phyloP scores from a whole-genome alignment of 257 asterid genomes.

The Cruciata laevipes region DNA sequence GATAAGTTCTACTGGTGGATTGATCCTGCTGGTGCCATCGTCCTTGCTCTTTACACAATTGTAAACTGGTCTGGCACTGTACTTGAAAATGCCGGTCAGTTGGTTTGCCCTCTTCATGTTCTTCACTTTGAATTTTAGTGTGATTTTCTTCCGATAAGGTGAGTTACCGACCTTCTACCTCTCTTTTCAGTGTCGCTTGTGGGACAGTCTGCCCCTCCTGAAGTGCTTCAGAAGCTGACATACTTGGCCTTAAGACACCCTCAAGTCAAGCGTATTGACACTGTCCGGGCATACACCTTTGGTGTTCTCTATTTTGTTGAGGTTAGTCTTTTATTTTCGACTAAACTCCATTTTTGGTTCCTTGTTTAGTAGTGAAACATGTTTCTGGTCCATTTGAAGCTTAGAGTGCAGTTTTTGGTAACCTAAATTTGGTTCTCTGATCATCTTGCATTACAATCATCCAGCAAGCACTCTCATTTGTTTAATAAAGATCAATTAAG shows the following conservation, averaged over 20 bases:
- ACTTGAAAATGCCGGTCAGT: conserved; percentile 76
- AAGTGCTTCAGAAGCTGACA: conserved; percentile 65
- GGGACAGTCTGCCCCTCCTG: conserved; percentile 86
- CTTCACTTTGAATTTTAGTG: background rate
- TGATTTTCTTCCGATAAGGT: background rate
- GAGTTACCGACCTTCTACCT: background rate
- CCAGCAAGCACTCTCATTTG: background rate
- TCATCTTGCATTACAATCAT: background rate
- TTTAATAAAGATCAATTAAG: background rate
- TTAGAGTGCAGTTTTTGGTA: background rate
- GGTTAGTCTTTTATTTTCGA: conserved; percentile 38
- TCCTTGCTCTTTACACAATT: conserved; percentile 82
- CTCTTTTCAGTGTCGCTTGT: conserved; percentile 55
- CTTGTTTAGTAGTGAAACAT: background rate
- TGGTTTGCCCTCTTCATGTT: background rate
- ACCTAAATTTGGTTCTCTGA: background rate
- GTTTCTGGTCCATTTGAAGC: background rate
- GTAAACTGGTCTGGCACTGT: conserved; percentile 81
- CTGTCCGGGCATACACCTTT: conserved; percentile 93
- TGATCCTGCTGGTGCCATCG: conserved; percentile 78
- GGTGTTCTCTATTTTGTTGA: conserved; percentile 86
- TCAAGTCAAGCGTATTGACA: conserved; percentile 66
- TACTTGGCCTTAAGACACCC: conserved; percentile 85
- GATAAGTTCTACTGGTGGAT: conserved; percentile 83
- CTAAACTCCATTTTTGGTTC: background rate